phyloP scores from a whole-genome alignment of 2,329 filamentous ascomycete genomes.

The Aspergillus candidus region DNA sequence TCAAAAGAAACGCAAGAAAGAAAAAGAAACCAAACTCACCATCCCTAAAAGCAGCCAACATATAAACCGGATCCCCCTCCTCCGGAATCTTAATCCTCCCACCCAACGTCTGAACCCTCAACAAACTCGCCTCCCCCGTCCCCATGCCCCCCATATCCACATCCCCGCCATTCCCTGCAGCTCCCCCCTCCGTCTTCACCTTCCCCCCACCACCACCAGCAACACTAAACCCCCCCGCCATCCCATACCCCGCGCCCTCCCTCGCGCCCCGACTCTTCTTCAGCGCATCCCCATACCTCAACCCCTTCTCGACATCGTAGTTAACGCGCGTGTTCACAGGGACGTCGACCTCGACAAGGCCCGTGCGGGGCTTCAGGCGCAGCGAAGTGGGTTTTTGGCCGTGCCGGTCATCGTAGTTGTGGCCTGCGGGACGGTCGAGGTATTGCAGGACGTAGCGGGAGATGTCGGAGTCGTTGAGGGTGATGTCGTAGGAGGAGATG shows the following conservation, averaged over 20 bases:
- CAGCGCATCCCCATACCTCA: conserved; percentile 75
- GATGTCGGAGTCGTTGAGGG: conserved; percentile 68
- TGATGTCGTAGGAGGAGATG: conserved; percentile 72
- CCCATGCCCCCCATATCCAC: conserved; percentile 30
- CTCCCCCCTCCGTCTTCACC: conserved; percentile 17
- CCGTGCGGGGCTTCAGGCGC: conserved; percentile 73
- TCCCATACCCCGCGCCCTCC: conserved; percentile 61
- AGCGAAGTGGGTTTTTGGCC: conserved; percentile 61
- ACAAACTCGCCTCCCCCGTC: conserved; percentile 44
- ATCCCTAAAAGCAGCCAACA: conserved; percentile 84
- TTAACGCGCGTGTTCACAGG: conserved; percentile 65
- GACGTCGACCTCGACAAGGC: conserved; percentile 89
- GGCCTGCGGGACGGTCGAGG: conserved; percentile 58
- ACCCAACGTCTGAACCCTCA: conserved; percentile 77
- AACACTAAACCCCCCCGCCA: conserved; percentile 65
- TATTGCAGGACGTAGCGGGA: conserved; percentile 82
- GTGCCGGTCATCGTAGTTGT: conserved; percentile 54
- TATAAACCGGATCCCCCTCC: conserved; percentile 68
- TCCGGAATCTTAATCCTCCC: conserved; percentile 68
- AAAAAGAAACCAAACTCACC: conserved; percentile 49
- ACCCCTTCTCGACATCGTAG: conserved; percentile 78
- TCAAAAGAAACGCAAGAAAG: neutral
- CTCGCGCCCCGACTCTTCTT: conserved; percentile 48
- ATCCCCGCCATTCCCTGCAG: conserved; percentile 6
- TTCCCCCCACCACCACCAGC: conserved; percentile 23